phyloP scores from a whole-genome alignment of 176 grass and related monocot genomes.

The Aegilops tauschii region DNA sequence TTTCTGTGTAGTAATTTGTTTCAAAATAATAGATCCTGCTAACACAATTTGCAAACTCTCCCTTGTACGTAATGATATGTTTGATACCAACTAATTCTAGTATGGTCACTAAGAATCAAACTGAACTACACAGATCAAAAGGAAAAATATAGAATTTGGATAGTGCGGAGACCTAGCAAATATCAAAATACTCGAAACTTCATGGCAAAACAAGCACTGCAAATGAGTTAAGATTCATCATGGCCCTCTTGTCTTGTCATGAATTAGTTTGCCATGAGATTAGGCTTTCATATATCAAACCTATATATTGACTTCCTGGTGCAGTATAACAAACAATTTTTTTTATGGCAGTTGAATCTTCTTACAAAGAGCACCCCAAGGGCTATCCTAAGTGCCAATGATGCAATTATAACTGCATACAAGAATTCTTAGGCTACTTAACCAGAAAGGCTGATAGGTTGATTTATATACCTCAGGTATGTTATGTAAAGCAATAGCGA shows the following conservation, averaged over 20 bases:
- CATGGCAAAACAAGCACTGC: not conserved
- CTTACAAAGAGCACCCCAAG: not conserved
- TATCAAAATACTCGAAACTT: not conserved
- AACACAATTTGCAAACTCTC: not conserved
- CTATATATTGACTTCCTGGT: not conserved
- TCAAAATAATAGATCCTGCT: not conserved
- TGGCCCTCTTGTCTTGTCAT: not conserved
- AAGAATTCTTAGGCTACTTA: not conserved
- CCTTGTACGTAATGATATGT: not conserved
- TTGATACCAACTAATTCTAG: not conserved
- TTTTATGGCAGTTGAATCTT: not conserved
- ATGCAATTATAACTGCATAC: conserved; percentile 4
- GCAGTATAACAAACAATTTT: not conserved
- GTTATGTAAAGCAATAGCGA: conserved; percentile 98
- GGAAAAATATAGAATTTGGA: not conserved
- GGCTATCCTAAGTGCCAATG: not conserved
- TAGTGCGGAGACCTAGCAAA: not conserved
- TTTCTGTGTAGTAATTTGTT: not conserved
- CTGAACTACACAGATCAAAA: not conserved
- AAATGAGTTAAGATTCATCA: not conserved
- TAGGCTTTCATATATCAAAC: not conserved
- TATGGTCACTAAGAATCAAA: not conserved
- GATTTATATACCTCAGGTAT: conserved; percentile 81
- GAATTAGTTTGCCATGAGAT: conserved; percentile 1
- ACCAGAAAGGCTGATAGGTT: not conserved